Percentiles rank a stretch among this genome's conserved stretches.
Evolutionary conservation across 495 filamentous ascomycete genomes (phyloP).

Genomic region (Filosporella fistucella): DNA sequence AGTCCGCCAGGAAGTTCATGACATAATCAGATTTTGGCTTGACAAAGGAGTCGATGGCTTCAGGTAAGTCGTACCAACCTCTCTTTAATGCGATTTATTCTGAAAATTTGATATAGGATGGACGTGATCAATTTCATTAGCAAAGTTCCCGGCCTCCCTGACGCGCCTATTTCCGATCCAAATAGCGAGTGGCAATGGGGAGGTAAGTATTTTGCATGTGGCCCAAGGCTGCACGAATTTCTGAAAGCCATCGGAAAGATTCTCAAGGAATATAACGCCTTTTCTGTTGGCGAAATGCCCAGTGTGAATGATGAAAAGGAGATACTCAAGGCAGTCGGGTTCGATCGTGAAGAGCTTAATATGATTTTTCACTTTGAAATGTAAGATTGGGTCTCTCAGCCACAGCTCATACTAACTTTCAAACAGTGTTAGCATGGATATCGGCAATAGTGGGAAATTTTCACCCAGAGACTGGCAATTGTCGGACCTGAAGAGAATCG

Average conservation of each 20-base stretch:
- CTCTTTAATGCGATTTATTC: no score
- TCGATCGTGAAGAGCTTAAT: slow-evolving; percentile 57
- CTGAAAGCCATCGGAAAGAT: slow-evolving; percentile 48
- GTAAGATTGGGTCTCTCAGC: slow-evolving; percentile 46
- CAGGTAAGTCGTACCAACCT: no score
- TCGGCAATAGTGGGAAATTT: slow-evolving; percentile 49
- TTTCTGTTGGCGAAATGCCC: slow-evolving; percentile 71
- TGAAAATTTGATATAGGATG: no score
- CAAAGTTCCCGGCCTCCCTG: slow-evolving; percentile 54
- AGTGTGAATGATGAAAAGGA: slow-evolving; percentile 53
- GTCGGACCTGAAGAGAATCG: slow-evolving; percentile 50
- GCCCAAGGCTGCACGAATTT: slow-evolving; percentile 54
- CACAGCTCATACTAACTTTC: slow-evolving; percentile 22
- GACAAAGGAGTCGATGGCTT: slow-evolving; percentile 66
- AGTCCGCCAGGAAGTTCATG: slow-evolving; percentile 59
- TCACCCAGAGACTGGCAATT: slow-evolving; percentile 43
- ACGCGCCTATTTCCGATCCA: no score
- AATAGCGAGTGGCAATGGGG: slow-evolving; percentile 37
- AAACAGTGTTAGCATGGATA: slow-evolving; percentile 52
- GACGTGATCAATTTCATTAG: slow-evolving; percentile 28
- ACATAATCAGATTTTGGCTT: slow-evolving; percentile 68
- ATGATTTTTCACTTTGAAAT: slow-evolving; percentile 78
- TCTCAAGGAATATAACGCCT: slow-evolving; percentile 60
- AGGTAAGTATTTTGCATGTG: slow-evolving; percentile 44
- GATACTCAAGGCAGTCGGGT: slow-evolving; percentile 56